Evolutionary conservation across 495 filamentous ascomycete genomes (phyloP), one percentile per base, ranked within the genome.

Genomic region (Aspergillus campestris): DNA sequence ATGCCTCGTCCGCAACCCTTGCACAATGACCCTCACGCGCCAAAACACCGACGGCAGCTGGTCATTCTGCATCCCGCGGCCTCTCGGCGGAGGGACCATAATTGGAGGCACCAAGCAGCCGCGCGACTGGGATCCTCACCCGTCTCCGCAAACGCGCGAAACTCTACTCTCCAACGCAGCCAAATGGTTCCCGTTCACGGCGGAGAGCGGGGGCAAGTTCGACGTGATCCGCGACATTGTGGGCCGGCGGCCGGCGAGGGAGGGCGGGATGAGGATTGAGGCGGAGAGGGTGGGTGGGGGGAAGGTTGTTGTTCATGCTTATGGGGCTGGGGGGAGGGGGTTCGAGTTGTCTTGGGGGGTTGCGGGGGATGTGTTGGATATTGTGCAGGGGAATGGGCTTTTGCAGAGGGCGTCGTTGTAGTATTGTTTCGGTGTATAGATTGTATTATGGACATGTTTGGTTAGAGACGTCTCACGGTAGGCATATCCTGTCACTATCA

Each of bases 91-190:
- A 1, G 80, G 79, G 0, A 83, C 79, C 0, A 64, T 83, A 18
- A 76, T 84, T 37, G 80, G 80, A 10, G 80, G 80, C 0, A 83
- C 80, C 6, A 82, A 81, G 48, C 72, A 82, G 49, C 69, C 72
- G 1, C 59, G 73, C 39, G 63, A 80, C 47, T 82, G 76, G 75
- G 67, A 74, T 45, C 63, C 66, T 1, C 61, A 67, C 35, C 72
- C 77, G 3, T 69, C 60, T 0, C 44, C 44, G 8, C 72, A 74
- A 45, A 72, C 68, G 7, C 59, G 77, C 31, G 64, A 69, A 44
- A 51, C 44, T 11, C 54, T 84, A 15, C 61, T 84, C 30, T 43
- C 44, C 7, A 69, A 71, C 39, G 68, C 68, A 6, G 50, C 52
- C 1, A 67, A 70, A 34, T 70, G 66, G 65, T 73, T 72, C 40